Evolutionary conservation across 345 rosid genomes (phyloP).

Genomic region (Dipteronia sinensis): DNA sequence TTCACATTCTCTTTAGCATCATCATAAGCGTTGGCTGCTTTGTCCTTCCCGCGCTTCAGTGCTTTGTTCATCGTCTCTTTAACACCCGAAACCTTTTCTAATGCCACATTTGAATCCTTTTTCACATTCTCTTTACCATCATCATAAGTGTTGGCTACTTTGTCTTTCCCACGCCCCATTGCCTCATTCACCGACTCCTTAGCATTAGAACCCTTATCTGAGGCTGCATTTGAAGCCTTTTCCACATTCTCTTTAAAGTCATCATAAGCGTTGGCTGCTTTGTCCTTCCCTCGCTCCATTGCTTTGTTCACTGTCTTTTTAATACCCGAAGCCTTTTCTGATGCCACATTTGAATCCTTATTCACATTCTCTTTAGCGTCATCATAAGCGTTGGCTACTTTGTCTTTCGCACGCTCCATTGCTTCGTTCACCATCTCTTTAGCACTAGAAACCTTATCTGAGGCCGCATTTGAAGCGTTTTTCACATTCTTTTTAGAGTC

Average conservation of each 20-base stretch:
- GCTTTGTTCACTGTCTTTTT: background rate
- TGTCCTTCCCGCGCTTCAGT: slow-evolving; percentile 30
- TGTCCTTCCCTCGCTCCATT: too few relatives aligned
- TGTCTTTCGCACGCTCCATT: slow-evolving; percentile 30
- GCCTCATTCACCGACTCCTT: too few relatives aligned
- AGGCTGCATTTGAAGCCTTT: too few relatives aligned
- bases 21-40: background rate
- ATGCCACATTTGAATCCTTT: slow-evolving; percentile 25
- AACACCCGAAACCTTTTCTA: slow-evolving; percentile 24
- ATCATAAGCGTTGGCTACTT: slow-evolving; percentile 17
- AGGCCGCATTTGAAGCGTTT: background rate
- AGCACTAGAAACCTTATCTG: background rate
- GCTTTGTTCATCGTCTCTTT: slow-evolving; percentile 43
- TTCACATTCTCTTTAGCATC: slow-evolving; percentile 36
- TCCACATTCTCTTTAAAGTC: slow-evolving; percentile 18
- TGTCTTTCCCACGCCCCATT: slow-evolving; percentile 20
- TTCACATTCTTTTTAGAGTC: background rate
- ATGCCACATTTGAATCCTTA: too few relatives aligned
- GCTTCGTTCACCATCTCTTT: slow-evolving; percentile 25
- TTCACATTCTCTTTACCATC: slow-evolving; percentile 38
- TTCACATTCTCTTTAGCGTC: too few relatives aligned
- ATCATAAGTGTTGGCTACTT: slow-evolving; percentile 19
- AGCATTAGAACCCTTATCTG: too few relatives aligned
- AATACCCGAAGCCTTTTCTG: background rate
- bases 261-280: background rate